phyloP scores from a whole-genome alignment of 139 green algal genomes.

The Coccomyxa sp. region DNA sequence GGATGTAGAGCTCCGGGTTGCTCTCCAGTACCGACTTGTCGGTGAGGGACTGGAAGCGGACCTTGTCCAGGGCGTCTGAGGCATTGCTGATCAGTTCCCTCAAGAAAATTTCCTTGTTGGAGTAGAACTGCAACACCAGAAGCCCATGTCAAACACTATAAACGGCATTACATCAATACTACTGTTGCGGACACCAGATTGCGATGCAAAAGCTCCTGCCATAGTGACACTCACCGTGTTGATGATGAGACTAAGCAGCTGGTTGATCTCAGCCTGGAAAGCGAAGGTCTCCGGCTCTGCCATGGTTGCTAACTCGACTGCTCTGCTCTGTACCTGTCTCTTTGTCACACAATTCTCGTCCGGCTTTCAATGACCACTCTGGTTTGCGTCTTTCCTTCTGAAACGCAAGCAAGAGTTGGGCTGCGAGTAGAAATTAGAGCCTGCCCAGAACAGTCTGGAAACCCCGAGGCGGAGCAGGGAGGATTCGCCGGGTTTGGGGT shows the following conservation, averaged over 20 bases:
- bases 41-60: constrained; percentile 89
- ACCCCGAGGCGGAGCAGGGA: no score
- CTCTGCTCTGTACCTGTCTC: not conserved
- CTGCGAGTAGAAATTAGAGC: no score
- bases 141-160: not conserved
- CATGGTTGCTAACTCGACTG: constrained; percentile 13
- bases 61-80: constrained; percentile 96
- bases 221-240: constrained; percentile 64
- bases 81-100: constrained; percentile 96
- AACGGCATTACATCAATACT: constrained; percentile 3
- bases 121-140: constrained; percentile 53
- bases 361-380: no score
- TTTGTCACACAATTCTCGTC: no score
- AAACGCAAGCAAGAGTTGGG: no score
- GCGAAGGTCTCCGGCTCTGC: constrained; percentile 72
- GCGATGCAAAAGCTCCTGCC: not conserved
- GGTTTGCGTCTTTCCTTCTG: no score
- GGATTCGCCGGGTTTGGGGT: no score
- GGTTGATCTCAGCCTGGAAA: constrained; percentile 99
- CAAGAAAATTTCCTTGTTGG: constrained; percentile 98
- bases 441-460: no score
- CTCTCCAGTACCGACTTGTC: constrained; percentile 95
- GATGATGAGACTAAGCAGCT: constrained; percentile 99
- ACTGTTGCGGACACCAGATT: not conserved
- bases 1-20: constrained; percentile 81